Percentiles rank a stretch among this genome's conserved stretches.
phyloP scores from a whole-genome alignment of 257 asterid species.

The Lithospermum erythrorhizon region DNA sequence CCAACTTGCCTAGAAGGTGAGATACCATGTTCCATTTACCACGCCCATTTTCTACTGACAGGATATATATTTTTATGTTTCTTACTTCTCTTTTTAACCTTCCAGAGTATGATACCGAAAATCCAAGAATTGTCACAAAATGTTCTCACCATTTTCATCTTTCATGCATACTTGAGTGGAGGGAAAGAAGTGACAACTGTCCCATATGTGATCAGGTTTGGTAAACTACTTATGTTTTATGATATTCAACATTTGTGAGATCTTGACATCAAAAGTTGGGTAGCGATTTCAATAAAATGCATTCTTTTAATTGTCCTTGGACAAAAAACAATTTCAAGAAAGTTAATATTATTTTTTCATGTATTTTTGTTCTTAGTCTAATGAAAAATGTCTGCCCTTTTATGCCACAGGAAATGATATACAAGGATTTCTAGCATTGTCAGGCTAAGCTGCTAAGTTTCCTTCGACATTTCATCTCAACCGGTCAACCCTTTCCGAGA shows the following conservation, averaged over 20 bases:
- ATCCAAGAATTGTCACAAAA: conserved; percentile 55
- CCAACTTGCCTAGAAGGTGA: conserved; percentile 86
- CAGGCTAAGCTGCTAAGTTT: not conserved
- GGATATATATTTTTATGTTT: not conserved
- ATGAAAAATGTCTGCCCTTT: conserved; percentile 5
- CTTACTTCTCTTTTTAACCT: not conserved
- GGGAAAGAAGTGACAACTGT: conserved; percentile 73
- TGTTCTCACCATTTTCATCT: conserved; percentile 83
- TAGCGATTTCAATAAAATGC: no score
- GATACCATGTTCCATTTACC: not conserved
- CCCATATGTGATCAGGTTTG: conserved; percentile 68
- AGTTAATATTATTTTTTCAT: not conserved
- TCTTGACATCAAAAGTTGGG: no score
- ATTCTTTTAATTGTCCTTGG: no score
- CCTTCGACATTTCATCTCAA: conserved; percentile 2
- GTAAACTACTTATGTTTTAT: not conserved
- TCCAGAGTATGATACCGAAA: conserved; percentile 57
- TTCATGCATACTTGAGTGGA: conserved; percentile 79
- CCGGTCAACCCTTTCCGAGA: conserved; percentile 3
- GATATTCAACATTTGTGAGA: not conserved
- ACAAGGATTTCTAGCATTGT: conserved; percentile 30
- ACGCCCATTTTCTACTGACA: not conserved
- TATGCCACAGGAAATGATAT: conserved; percentile 54
- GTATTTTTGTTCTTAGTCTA: not conserved
- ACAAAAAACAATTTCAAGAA: not conserved